Evolutionary conservation across 495 filamentous ascomycete species (phyloP), one percentile per base, ranked within the genome.

Genomic region (Aeminium ludgeri): DNA sequence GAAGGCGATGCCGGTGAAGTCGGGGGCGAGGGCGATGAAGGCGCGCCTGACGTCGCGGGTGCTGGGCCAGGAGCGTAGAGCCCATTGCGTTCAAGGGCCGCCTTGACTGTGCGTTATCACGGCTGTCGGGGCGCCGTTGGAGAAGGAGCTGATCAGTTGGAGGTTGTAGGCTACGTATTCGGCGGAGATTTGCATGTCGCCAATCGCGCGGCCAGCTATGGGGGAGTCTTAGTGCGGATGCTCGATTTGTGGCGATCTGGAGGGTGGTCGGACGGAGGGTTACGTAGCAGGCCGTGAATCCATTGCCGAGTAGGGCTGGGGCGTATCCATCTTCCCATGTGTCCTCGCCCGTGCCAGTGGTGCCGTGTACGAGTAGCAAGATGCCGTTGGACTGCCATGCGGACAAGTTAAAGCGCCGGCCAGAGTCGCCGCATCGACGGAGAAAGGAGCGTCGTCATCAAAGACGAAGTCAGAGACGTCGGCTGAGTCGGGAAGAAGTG

Each of bases 61-160:
- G 13, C 56, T 60, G 1, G 64, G 66, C 65, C 64, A 72, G 59
- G 68, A 71, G 42, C 66, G 65, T 31, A 67, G 52, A 6, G 59
- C 62, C 66, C 66, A 70, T 49, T 71, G 66, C 1, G 56, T 57
- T 39, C 60, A 42, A 3, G 69, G 48, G n/a, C 48, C 54, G 10
- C 67, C 67, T 52, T 71, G 65, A 1, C 60, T 65, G 61, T 67
- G 69, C 10, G 56, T 53, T 8, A 70, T 55, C 10, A 50, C 34
- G 6, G 47, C 41, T 10, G 47, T 45, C 27, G 23, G 11, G 27
- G 40, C 11, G 18, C 49, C 49, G 10, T 32, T 36, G 31, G 44
- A 12, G 13, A 52, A 41, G 36, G 30, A 30, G 30, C 38, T 44
- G 36, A 45, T 41, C 25, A 48, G 49, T 31, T 48, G 44, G 10